These are phyloP conservation scores for Pyricularia sp. DNA, from an alignment of 2,329 filamentous ascomycete species.

Conservation along the genomic window DNA sequence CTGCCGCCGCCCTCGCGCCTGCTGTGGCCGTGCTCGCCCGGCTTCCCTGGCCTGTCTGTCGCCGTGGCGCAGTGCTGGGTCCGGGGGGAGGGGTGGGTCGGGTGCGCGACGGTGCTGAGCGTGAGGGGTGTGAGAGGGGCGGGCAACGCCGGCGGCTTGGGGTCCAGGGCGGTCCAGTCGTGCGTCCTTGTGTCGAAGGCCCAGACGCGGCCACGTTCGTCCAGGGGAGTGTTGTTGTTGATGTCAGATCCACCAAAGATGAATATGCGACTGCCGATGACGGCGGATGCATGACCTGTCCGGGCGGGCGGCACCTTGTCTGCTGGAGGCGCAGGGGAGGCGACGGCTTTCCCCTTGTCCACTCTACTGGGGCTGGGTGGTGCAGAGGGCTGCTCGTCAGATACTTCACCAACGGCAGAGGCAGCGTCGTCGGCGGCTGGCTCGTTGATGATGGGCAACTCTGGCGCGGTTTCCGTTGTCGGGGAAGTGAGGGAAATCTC, in stretches of 20 bases:
- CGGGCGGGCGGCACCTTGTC: conserved; percentile 49
- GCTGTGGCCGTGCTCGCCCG: conserved; percentile 19
- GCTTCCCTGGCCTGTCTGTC: conserved; percentile 26
- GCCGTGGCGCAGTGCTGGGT: conserved; percentile 47
- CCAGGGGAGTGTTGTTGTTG: conserved; percentile 40
- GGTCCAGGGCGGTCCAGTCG: conserved; percentile 52
- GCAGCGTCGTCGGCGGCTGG: background rate
- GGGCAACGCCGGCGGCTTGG: conserved; percentile 30
- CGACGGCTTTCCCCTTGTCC: conserved; percentile 23
- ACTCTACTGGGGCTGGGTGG: background rate
- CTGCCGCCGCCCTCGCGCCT: conserved; percentile 10
- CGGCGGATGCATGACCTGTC: conserved; percentile 59
- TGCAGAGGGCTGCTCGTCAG: conserved; percentile 11
- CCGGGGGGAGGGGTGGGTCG: conserved; percentile 45
- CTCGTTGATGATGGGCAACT: background rate
- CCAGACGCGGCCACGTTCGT: conserved; percentile 67
- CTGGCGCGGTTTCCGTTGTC: background rate
- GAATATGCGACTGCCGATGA: conserved; percentile 59
- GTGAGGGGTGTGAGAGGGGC: conserved; percentile 8
- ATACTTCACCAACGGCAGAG: conserved; percentile 7
- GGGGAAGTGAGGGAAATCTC: conserved; percentile 24
- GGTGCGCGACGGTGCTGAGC: conserved; percentile 18
- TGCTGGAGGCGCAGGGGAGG: conserved; percentile 16
- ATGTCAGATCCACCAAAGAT: conserved; percentile 65
- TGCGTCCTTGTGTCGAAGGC: conserved; percentile 53